Base-by-base conservation (phyloP, 1,284 basidiomycete species). In the Crepidotus sp. region DNA sequence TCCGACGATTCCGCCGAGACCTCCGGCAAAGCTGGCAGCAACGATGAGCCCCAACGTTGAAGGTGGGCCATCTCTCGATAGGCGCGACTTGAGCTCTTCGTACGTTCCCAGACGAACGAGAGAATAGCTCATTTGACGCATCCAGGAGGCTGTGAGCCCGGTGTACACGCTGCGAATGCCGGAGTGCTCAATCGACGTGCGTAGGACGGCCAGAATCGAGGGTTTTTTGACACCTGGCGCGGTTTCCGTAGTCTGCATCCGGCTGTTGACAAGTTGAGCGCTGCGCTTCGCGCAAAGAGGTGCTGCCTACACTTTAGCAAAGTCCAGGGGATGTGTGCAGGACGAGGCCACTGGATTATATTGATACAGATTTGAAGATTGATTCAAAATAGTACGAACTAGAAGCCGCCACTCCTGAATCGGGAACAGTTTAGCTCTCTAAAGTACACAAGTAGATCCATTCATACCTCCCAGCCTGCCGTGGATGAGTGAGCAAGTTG, bases 51-150 rank as follows among this genome's bases (percentile, higher is more conserved):
- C 67, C 7, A 66, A 56, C 2, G 76, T 66, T 4, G 75, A 75
- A 10, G 80, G 69, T 7, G 61, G 59, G 40, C 74, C 70, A 39
- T 70, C 59, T 49, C 61, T 58, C 10, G 75, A 71, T 35, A 86
- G 56, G 9, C 65, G 62, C 17, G 66, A 61, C 58, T 87, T 87
- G 59, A 84, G 71, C 44, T 79, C 76, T 61, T 95, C 91, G 60
- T 94, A 94, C 25, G 74, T 77, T 26, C 90, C 90, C 40, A 95
- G 69, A 11, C 91, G 82, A 37, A 91, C 87, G 43, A 94, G 73
- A 0, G 88, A 90, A 59, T 94, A 94, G 7, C 88, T 83, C 90
- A 94, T 92, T 66, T 94, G 91, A 36, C 91, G 77, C 57, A 94
- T 68, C 33, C 93, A 64, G 2, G 90, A 90, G 13, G 90, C 91